Percentiles rank a stretch among this genome's conserved stretches.
These are phyloP conservation scores for Aphanomyces invadans DNA, from an alignment of 352 stramenopile genomes.

Conservation along the genomic window DNA sequence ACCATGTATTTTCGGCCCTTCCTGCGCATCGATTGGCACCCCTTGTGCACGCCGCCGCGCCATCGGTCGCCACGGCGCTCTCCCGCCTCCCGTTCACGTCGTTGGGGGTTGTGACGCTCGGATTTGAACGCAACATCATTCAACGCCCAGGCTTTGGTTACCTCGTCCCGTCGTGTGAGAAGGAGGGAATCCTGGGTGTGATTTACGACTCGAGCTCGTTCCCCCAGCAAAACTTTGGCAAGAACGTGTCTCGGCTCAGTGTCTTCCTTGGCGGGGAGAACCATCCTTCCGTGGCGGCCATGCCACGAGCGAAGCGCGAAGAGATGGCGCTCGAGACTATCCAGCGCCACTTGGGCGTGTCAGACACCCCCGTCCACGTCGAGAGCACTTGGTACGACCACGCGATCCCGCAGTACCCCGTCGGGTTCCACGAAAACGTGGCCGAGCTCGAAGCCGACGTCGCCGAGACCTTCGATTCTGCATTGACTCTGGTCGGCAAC, in stretches of 20 bases:
- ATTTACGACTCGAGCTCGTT: constrained; percentile 88
- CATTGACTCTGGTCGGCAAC: constrained; percentile 58
- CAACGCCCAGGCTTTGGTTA: constrained; percentile 76
- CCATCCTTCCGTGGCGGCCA: constrained; percentile 44
- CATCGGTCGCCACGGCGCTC: constrained; percentile 44
- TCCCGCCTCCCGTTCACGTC: constrained; percentile 64
- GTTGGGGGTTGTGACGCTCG: constrained; percentile 78
- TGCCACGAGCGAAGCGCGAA: constrained; percentile 45
- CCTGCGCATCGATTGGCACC: constrained; percentile 51
- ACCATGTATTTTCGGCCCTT: constrained; percentile 72
- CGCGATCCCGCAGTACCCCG: constrained; percentile 81
- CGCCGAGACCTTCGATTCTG: constrained; percentile 32
- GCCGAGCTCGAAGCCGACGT: constrained; percentile 51
- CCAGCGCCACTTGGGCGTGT: constrained; percentile 64
- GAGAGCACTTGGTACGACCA: constrained; percentile 46
- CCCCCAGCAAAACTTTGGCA: constrained; percentile 55
- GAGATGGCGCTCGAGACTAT: constrained; percentile 56
- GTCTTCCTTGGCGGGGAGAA: constrained; percentile 81
- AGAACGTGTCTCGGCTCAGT: constrained; percentile 48
- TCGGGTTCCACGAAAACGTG: constrained; percentile 61
- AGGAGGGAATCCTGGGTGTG: constrained; percentile 64
- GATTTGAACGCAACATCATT: constrained; percentile 53
- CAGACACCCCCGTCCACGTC: constrained; percentile 44
- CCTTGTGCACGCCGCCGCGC: constrained; percentile 36
- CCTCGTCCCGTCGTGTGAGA: constrained; percentile 64